Percentiles rank a stretch among this genome's conserved stretches.
These are phyloP conservation scores for Wallacemonas rigidus DNA, from an alignment of 208 protist species.

Conservation along the genomic window DNA sequence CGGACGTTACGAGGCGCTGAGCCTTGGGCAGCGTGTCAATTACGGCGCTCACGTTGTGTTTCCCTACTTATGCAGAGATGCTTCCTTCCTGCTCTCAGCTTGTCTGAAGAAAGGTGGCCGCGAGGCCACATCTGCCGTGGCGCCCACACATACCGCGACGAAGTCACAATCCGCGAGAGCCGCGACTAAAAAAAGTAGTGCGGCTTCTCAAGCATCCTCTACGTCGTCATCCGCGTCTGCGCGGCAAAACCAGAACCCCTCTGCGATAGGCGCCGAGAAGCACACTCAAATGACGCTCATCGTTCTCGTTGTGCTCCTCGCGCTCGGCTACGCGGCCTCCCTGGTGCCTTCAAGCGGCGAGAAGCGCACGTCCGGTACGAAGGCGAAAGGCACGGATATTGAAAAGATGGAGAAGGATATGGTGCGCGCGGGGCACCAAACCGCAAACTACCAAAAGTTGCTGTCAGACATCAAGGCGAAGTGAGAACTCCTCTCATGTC, in stretches of 20 bases:
- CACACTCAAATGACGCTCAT: slow-evolving; percentile 4
- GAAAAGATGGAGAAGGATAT: not conserved
- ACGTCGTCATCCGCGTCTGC: too few species aligned
- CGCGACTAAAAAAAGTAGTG: too few species aligned
- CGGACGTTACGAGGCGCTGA: not conserved
- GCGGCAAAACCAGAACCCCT: not conserved
- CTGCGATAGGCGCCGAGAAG: not conserved
- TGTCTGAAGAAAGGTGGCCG: not conserved
- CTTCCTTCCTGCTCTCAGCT: not conserved
- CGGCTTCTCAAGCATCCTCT: too few species aligned
- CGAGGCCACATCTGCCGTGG: not conserved
- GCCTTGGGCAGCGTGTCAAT: not conserved
- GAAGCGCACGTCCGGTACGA: not conserved
- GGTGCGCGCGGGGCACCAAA: not conserved
- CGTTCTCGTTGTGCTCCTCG: slow-evolving; percentile 6
- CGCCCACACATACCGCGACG: not conserved
- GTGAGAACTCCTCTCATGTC: not conserved
- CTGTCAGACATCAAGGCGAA: slow-evolving; percentile 11
- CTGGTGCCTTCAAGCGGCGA: not conserved
- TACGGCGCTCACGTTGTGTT: not conserved
- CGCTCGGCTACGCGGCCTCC: not conserved
- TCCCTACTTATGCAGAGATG: not conserved
- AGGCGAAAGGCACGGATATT: not conserved
- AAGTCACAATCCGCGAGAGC: too few species aligned
- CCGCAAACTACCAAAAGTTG: slow-evolving; percentile 3